Evolutionary conservation across 1,139 yeast genomes (phyloP), one percentile per base, ranked within the genome.

Genomic region (Suhomyces anneliseae): DNA sequence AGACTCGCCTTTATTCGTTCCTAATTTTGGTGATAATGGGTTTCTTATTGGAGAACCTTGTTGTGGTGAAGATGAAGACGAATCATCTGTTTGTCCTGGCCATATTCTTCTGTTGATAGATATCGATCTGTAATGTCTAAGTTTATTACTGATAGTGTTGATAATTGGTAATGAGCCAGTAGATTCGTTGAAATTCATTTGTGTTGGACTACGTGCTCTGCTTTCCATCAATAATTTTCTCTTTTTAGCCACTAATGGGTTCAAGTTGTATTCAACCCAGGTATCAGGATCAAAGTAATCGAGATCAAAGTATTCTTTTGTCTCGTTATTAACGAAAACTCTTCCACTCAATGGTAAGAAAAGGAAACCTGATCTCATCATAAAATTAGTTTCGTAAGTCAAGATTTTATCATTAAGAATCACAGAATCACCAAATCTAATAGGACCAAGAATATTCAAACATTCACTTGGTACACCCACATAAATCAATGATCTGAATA

Each of bases 391-490:
- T 60, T 89, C 95, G 34, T 85, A 83, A 1, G 96, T 86, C 44
- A 90, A 69, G 29, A 90, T 80, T 54, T 82, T 83, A 50, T 85
- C 87, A 56, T 89, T 85, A 45, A 89, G 73, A 49, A 90, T 65
- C 3, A 90, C 90, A 26, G 86, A 77, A 63, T 90, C 97, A 24
- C 96, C 96, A 54, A 76, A 82, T 52, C 96, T 67, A 1, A 90
- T 67, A 0, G 97, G 97, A 0, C 97, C 97, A 45, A 90, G 66
- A 42, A 90, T 87, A 58, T 89, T 90, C 11, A 92, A 82, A 64
- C 97, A 90, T 58, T 88, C 90, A 34, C 84, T 74, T 2, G 97
- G 97, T 0, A 83, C 80, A 1, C 97, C 97, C 2, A 82, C 95
- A 58, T 89, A 90, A 2, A 90, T 64, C 1, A 90, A 58, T 0